These are phyloP conservation scores for Paraphoma sp. DNA, from an alignment of 2,329 filamentous ascomycete species.

Conservation along the genomic window DNA sequence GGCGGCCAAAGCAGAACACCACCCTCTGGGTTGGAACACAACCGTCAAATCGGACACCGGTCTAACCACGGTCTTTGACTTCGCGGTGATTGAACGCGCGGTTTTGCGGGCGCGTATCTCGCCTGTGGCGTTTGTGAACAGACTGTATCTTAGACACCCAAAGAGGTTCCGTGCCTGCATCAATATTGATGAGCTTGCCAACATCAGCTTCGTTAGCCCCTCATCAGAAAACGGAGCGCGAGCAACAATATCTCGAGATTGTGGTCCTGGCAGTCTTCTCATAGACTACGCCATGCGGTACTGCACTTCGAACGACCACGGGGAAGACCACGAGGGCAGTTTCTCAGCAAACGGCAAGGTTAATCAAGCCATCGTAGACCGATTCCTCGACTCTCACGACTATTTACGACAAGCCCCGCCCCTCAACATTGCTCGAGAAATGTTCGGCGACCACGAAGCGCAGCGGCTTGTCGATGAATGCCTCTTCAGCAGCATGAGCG, in stretches of 20 bases:
- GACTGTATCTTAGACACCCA: constrained; percentile 62
- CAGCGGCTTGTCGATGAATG: constrained; percentile 59
- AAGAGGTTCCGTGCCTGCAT: constrained; percentile 65
- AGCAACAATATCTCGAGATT: constrained; percentile 60
- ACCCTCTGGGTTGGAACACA: constrained; percentile 62
- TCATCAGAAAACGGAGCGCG: constrained; percentile 49
- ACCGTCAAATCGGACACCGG: constrained; percentile 63
- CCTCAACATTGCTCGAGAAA: constrained; percentile 66
- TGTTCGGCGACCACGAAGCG: constrained; percentile 64
- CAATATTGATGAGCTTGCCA: constrained; percentile 68
- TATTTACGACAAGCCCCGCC: constrained; percentile 62
- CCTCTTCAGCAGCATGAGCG: constrained; percentile 52
- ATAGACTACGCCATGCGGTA: constrained; percentile 64
- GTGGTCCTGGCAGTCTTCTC: constrained; percentile 63
- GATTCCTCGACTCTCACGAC: constrained; percentile 54
- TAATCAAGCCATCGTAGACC: constrained; percentile 59
- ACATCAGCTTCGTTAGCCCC: constrained; percentile 66
- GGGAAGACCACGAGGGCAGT: constrained; percentile 61
- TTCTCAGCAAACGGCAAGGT: constrained; percentile 59
- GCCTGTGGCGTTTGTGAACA: constrained; percentile 65
- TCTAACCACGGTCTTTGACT: constrained; percentile 66
- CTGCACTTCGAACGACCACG: constrained; percentile 58
- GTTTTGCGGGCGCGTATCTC: constrained; percentile 63
- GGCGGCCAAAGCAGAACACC: constrained; percentile 43
- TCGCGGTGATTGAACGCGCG: constrained; percentile 63